phyloP scores from a whole-genome alignment of 768 basidiomycete species.

The Serendipita indica region DNA sequence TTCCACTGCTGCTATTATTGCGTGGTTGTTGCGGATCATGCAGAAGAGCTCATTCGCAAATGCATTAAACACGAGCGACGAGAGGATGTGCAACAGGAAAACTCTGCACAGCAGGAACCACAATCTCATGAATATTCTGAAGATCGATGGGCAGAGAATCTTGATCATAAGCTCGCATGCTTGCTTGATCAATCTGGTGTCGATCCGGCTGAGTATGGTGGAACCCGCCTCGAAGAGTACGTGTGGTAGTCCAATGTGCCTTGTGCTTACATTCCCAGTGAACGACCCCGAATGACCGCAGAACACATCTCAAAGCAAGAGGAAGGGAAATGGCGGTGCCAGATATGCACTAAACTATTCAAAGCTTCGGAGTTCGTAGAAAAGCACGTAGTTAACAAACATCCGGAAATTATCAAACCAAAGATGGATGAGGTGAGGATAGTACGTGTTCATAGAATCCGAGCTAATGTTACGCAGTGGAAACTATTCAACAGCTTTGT shows the following conservation, averaged over 20 bases:
- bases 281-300: slow-evolving; percentile 63
- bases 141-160: slow-evolving; percentile 77
- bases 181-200: slow-evolving; percentile 64
- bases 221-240: slow-evolving; percentile 80
- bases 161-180: slow-evolving; percentile 74
- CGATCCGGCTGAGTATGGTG: slow-evolving; percentile 79
- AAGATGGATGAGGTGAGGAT: slow-evolving; percentile 62
- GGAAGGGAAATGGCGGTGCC: slow-evolving; percentile 93
- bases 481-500: slow-evolving; percentile 93
- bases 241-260: slow-evolving; percentile 25
- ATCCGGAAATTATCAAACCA: slow-evolving; percentile 63
- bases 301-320: slow-evolving; percentile 87
- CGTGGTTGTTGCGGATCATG: slow-evolving; percentile 77
- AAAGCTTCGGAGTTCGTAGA: slow-evolving; percentile 93
- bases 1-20: slow-evolving; percentile 98
- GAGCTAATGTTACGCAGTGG: slow-evolving; percentile 31
- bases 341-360: slow-evolving; percentile 93
- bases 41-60: slow-evolving; percentile 90
- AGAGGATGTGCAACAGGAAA: slow-evolving; percentile 42
- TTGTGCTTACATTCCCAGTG: slow-evolving; percentile 32
- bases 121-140: slow-evolving; percentile 40
- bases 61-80: slow-evolving; percentile 82
- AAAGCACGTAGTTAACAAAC: slow-evolving; percentile 94
- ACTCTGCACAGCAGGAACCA: slow-evolving; percentile 32
- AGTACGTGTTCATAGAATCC: not conserved